phyloP scores from a whole-genome alignment of 108 stramenopile species.

The Mayamaea pseudoterrestris region DNA sequence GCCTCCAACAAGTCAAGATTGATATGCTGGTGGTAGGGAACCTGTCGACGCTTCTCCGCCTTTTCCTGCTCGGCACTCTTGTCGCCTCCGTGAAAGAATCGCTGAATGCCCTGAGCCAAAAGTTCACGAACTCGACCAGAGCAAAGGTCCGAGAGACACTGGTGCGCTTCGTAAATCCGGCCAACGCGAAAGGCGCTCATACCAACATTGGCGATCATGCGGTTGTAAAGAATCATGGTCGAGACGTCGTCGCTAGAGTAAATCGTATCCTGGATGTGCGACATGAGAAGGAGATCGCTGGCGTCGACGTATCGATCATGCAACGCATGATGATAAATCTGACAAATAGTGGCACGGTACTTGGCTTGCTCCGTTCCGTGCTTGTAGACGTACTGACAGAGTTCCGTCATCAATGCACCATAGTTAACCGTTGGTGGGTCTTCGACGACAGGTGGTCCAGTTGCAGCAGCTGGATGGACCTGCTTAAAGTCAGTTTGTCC shows the following conservation, averaged over 20 bases:
- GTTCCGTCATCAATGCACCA: slow-evolving; percentile 36
- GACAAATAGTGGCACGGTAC: slow-evolving; percentile 93
- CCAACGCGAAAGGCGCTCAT: slow-evolving; percentile 95
- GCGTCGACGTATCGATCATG: slow-evolving; percentile 96
- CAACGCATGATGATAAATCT: slow-evolving; percentile 91
- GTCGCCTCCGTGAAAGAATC: no score
- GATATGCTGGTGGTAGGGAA: slow-evolving; percentile 94
- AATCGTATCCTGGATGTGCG: slow-evolving; percentile 87
- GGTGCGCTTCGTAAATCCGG: slow-evolving; percentile 87
- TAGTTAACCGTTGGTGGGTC: slow-evolving; percentile 20
- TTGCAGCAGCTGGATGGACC: slow-evolving; percentile 57
- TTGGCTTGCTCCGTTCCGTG: slow-evolving; percentile 78
- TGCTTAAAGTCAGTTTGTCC: slow-evolving; percentile 17
- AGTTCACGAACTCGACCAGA: slow-evolving; percentile 86
- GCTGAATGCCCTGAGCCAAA: slow-evolving; percentile 96
- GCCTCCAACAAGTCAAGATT: slow-evolving; percentile 95
- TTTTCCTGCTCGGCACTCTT: slow-evolving; percentile 93
- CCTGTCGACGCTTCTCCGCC: slow-evolving; percentile 93
- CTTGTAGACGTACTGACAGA: slow-evolving; percentile 86
- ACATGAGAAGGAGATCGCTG: slow-evolving; percentile 94
- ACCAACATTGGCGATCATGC: slow-evolving; percentile 95
- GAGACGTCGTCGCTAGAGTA: slow-evolving; percentile 62
- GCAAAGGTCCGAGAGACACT: slow-evolving; percentile 90
- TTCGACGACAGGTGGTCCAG: slow-evolving; percentile 45
- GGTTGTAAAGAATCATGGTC: slow-evolving; percentile 96